A percentile compares a stretch with the other conserved stretches of the same genome.
Conservation (phyloP, 2,329 filamentous ascomycete species). For the Myriosclerotinia duriaeana region DNA sequence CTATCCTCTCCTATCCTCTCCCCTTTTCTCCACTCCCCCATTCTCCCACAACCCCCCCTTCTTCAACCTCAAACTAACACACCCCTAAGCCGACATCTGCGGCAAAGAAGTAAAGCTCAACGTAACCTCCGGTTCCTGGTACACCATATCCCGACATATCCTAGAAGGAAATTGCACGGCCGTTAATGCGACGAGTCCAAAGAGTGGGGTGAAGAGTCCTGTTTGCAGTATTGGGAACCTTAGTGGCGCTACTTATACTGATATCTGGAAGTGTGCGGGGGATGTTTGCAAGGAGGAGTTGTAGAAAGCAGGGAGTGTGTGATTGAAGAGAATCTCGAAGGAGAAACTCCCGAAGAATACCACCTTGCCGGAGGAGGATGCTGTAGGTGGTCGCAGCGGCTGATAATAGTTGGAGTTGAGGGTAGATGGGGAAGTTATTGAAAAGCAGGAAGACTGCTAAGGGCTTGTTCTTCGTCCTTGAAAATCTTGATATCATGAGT, state of each 20-base stretch:
- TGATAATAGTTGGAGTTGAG: too few species aligned
- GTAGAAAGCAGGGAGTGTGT: neutral
- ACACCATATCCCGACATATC: neutral
- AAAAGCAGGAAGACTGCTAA: too few species aligned
- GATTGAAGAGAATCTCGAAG: neutral
- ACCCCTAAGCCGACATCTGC: neutral
- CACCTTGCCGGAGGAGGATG: too few species aligned
- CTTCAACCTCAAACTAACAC: neutral
- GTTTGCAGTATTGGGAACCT: constrained; percentile 4
- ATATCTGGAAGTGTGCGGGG: constrained; percentile 9
- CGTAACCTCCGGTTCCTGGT: constrained; percentile 11
- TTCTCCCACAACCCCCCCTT: neutral
- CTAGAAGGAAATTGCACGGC: constrained; percentile 6
- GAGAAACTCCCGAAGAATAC: too few species aligned
- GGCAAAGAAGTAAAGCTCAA: constrained; percentile 7
- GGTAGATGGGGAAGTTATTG: too few species aligned
- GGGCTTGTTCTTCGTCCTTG: too few species aligned
- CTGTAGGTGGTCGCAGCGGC: too few species aligned
- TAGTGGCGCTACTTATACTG: neutral
- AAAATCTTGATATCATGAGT: neutral
- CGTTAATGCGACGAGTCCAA: neutral
- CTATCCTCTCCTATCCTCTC: too few species aligned
- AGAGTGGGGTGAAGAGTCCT: neutral
- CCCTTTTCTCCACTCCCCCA: too few species aligned
- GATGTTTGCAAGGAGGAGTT: neutral